Evolutionary conservation across 805 yeast genomes (phyloP).

Genomic region (Lipomyces japonicus): DNA sequence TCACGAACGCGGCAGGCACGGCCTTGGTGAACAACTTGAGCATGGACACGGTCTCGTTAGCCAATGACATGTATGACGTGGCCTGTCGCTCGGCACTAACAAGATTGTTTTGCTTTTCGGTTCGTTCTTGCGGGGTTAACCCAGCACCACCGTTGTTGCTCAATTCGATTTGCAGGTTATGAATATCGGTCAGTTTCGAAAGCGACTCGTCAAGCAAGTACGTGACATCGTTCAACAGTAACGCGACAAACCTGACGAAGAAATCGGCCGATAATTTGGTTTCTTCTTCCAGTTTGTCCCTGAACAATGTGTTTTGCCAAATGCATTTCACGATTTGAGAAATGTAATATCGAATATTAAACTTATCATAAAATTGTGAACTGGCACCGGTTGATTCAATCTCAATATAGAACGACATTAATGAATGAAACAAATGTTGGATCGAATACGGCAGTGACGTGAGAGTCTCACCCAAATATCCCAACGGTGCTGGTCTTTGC

Average conservation of each 20-base stretch:
- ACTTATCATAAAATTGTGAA: conserved; percentile 93
- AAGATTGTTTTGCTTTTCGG: conserved; percentile 53
- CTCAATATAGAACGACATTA: conserved; percentile 86
- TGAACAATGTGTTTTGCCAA: conserved; percentile 71
- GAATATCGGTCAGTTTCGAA: conserved; percentile 72
- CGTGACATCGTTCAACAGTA: conserved; percentile 92
- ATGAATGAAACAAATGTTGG: conserved; percentile 69
- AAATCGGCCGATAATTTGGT: conserved; percentile 70
- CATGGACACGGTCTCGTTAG: conserved; percentile 75
- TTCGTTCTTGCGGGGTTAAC: conserved; percentile 28
- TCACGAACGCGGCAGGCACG: conserved; percentile 79
- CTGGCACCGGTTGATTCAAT: conserved; percentile 95
- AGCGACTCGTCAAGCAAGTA: conserved; percentile 87
- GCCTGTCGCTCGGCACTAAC: conserved; percentile 70
- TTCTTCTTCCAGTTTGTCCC: conserved; percentile 63
- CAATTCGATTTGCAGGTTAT: conserved; percentile 64
- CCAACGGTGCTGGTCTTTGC: conserved; percentile 46
- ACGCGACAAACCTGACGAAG: conserved; percentile 86
- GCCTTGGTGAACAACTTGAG: conserved; percentile 80
- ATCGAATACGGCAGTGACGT: conserved; percentile 59
- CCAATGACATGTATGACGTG: conserved; percentile 72
- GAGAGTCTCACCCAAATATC: conserved; percentile 67
- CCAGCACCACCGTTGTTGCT: conserved; percentile 32
- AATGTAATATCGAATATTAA: conserved; percentile 82
- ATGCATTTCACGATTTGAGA: conserved; percentile 76